Conservation (phyloP, 1,284 basidiomycete species). For the Thecaphora frezii region DNA sequence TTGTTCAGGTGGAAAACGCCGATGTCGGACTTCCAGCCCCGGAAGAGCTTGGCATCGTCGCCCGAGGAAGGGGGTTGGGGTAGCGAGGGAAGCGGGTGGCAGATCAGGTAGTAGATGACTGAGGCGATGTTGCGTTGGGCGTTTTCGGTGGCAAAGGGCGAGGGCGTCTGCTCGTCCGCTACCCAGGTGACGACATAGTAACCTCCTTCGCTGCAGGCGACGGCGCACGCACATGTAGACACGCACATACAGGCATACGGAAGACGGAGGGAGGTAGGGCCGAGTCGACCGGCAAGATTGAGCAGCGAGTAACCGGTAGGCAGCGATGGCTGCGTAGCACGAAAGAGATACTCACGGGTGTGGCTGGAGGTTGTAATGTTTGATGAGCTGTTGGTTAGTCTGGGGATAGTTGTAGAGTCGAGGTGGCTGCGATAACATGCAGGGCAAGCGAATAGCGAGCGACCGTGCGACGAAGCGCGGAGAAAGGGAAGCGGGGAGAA, state of each 20-base stretch:
- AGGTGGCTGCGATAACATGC: neutral
- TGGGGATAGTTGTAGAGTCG: constrained; percentile 25
- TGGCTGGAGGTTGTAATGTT: constrained; percentile 28
- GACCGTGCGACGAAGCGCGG: no score
- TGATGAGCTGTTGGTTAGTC: constrained; percentile 25
- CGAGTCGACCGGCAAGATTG: no score
- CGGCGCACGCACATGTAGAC: neutral
- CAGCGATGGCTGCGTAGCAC: neutral
- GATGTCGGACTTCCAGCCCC: constrained; percentile 28
- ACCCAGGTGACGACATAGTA: constrained; percentile 33
- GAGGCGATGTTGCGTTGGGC: constrained; percentile 23
- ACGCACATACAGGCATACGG: neutral
- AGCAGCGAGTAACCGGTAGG: no score
- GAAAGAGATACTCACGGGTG: constrained; percentile 14
- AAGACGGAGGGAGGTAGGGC: no score
- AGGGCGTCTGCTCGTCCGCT: constrained; percentile 15
- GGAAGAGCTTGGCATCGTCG: constrained; percentile 18
- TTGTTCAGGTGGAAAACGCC: constrained; percentile 37
- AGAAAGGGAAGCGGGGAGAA: no score
- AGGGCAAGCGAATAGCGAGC: neutral
- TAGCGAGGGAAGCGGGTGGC: constrained; percentile 18
- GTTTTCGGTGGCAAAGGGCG: constrained; percentile 26
- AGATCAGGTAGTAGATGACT: constrained; percentile 39
- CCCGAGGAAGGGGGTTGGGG: constrained; percentile 6
- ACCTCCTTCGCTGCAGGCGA: constrained; percentile 18